phyloP scores from a whole-genome alignment of 495 filamentous ascomycete species.

The Podospora appendiculata region DNA sequence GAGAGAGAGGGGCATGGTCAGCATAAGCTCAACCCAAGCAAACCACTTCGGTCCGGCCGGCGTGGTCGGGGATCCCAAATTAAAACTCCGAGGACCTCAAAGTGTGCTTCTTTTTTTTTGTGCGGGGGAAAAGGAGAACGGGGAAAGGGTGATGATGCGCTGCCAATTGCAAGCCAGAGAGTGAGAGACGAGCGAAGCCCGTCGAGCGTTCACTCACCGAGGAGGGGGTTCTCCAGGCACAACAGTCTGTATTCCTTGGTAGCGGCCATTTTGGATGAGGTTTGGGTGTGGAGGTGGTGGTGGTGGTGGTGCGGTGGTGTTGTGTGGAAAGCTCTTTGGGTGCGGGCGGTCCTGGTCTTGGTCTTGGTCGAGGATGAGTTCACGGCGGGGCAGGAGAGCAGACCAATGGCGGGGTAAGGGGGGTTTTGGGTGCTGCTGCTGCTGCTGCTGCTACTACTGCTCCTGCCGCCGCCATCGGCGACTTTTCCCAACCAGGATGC shows the following conservation, averaged over 20 bases:
- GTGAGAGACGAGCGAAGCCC: too few species aligned
- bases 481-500: slow-evolving; percentile 1
- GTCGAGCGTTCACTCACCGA: slow-evolving; percentile 50
- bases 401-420: slow-evolving; percentile 9
- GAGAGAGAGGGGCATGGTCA: background rate
- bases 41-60: background rate
- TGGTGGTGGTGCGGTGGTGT: slow-evolving; percentile 4
- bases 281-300: slow-evolving; percentile 3
- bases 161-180: slow-evolving; percentile 7
- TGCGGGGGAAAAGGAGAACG: background rate
- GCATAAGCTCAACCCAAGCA: background rate
- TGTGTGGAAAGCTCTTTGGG: slow-evolving; percentile 12
- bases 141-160: background rate
- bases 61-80: background rate
- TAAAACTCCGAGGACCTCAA: too few species aligned
- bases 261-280: slow-evolving; percentile 54
- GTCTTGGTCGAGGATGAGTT: background rate
- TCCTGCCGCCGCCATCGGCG: slow-evolving; percentile 12
- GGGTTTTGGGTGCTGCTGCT: too few species aligned
- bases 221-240: slow-evolving; percentile 91
- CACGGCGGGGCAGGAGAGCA: slow-evolving; percentile 11
- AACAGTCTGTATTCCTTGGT: slow-evolving; percentile 73
- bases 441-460: background rate
- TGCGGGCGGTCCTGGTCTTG: background rate
- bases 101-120: background rate